Evolutionary conservation across 176 grass and related monocot genomes (phyloP).

Genomic region (Oryza glaberrima): DNA sequence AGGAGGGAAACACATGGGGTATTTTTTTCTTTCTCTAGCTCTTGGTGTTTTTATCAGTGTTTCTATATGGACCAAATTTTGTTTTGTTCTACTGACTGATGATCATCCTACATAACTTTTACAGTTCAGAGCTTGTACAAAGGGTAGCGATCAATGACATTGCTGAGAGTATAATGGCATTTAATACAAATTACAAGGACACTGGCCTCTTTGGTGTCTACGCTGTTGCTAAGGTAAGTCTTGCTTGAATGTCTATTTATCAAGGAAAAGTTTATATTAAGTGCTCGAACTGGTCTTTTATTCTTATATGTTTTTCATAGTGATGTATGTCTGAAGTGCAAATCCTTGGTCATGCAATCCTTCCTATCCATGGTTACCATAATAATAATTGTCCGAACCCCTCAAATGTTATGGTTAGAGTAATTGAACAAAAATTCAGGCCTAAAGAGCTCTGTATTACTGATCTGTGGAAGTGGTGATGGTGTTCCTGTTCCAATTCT

Average conservation of each 20-base stretch:
- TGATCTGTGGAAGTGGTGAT: not conserved
- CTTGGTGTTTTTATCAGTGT: not conserved
- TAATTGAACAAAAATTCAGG: not conserved
- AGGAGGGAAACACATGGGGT: constrained; percentile 96
- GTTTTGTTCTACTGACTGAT: not conserved
- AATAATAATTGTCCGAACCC: not conserved
- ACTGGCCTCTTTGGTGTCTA: constrained; percentile 97
- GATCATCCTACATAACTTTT: constrained; percentile 4
- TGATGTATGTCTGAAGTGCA: not conserved
- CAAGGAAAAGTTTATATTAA: not conserved
- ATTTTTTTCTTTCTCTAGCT: constrained; percentile 3
- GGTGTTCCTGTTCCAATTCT: not conserved
- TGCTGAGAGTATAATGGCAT: constrained; percentile 98
- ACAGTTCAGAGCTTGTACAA: constrained; percentile 96
- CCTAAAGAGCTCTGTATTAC: not conserved
- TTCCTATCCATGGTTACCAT: not conserved
- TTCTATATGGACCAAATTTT: constrained; percentile 1
- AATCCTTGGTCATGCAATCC: constrained; percentile 15
- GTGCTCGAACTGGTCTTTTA: not conserved
- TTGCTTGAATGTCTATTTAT: constrained; percentile 1
- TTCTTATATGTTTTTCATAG: constrained; percentile 2
- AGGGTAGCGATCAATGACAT: constrained; percentile 92
- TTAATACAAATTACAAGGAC: constrained; percentile 98
- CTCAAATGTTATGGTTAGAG: not conserved
- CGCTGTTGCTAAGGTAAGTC: constrained; percentile 83